Conservation (phyloP, 2,329 filamentous ascomycete species). For the Cladosporium austrohemisphaericum region DNA sequence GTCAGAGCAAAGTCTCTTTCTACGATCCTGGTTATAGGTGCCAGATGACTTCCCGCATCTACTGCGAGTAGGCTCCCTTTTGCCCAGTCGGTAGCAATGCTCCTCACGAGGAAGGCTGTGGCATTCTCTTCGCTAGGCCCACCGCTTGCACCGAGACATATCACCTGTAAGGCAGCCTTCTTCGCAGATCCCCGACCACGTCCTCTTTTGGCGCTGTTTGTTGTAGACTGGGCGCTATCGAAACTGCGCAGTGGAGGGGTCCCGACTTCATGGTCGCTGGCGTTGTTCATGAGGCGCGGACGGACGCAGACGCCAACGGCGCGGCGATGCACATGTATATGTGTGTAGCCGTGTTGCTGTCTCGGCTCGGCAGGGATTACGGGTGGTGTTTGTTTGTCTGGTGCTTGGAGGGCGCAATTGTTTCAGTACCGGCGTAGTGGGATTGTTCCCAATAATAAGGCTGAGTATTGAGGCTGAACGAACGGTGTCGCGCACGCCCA, state of each 20-base stretch:
- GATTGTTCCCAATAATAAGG: too few species aligned
- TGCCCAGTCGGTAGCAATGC: conserved; percentile 72
- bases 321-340: conserved; percentile 14
- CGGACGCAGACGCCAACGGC: conserved; percentile 9
- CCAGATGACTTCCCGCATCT: conserved; percentile 86
- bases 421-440: too few species aligned
- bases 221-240: not conserved
- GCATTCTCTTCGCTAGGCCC: conserved; percentile 87
- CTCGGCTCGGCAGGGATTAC: not conserved
- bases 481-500: too few species aligned
- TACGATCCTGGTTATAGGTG: conserved; percentile 77
- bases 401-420: too few species aligned
- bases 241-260: not conserved
- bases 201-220: not conserved
- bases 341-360: conserved; percentile 10
- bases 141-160: conserved; percentile 70
- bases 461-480: too few species aligned
- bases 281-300: conserved; percentile 13
- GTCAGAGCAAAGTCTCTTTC: conserved; percentile 52
- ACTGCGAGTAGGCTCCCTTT: conserved; percentile 84
- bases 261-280: conserved; percentile 5
- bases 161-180: conserved; percentile 42
- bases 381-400: too few species aligned
- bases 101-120: conserved; percentile 84
- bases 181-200: conserved; percentile 15